phyloP scores from a whole-genome alignment of 805 yeast species.

The Starmerella bombicola region DNA sequence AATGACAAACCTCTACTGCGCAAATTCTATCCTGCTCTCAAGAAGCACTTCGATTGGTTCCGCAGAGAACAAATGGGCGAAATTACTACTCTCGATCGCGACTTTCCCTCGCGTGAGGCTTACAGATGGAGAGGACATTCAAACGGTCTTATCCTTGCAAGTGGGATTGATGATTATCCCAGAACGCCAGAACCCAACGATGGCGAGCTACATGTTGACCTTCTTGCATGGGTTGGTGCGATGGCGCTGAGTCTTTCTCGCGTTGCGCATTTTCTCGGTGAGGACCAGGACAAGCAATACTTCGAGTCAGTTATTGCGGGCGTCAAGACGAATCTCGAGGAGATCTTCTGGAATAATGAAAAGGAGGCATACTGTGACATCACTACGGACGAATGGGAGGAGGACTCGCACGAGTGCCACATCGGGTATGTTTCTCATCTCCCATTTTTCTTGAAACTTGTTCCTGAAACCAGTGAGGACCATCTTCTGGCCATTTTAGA shows the following conservation, averaged over 20 bases:
- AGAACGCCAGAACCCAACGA: conserved; percentile 67
- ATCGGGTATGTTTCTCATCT: conserved; percentile 77
- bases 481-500: conserved; percentile 43
- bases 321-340: conserved; percentile 52
- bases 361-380: conserved; percentile 68
- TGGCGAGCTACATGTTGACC: conserved; percentile 83
- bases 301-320: conserved; percentile 44
- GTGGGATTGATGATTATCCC: conserved; percentile 94
- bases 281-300: conserved; percentile 43
- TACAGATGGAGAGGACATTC: conserved; percentile 94
- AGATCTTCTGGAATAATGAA: conserved; percentile 66
- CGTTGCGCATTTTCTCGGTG: conserved; percentile 52
- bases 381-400: conserved; percentile 61
- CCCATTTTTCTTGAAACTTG: conserved; percentile 67
- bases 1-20: conserved; percentile 25
- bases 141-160: conserved; percentile 68
- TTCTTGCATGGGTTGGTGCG: conserved; percentile 84
- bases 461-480: conserved; percentile 36
- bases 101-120: conserved; percentile 44
- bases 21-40: conserved; percentile 60
- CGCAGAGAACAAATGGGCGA: conserved; percentile 68
- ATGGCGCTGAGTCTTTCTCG: conserved; percentile 74
- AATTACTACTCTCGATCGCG: conserved; percentile 56
- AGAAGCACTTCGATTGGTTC: conserved; percentile 75
- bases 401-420: conserved; percentile 58